phyloP scores from a whole-genome alignment of 2,329 filamentous ascomycete species.

The Pseudopithomyces maydicus region DNA sequence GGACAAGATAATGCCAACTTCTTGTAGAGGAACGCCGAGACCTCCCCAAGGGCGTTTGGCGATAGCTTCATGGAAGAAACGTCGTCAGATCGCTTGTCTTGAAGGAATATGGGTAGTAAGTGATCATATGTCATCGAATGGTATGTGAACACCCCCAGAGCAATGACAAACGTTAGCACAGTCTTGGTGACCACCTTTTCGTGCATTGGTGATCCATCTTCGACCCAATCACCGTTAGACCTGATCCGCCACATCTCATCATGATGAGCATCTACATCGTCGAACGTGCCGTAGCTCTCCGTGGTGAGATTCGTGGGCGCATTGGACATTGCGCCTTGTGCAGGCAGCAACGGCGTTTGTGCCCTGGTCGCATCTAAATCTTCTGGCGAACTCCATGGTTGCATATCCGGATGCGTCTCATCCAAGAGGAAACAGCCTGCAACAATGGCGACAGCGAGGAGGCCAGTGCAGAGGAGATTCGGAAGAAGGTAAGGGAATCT shows the following conservation, averaged over 20 bases:
- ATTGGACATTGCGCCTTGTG: slow-evolving; percentile 74
- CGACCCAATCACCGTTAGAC: slow-evolving; percentile 52
- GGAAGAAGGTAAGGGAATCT: slow-evolving; percentile 86
- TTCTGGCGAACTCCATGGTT: slow-evolving; percentile 54
- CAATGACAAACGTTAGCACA: slow-evolving; percentile 77
- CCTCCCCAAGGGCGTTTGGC: slow-evolving; percentile 58
- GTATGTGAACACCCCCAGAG: slow-evolving; percentile 88
- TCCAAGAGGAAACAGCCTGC: slow-evolving; percentile 81
- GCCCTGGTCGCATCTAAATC: slow-evolving; percentile 53
- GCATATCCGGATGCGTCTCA: slow-evolving; percentile 87
- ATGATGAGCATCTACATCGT: slow-evolving; percentile 59
- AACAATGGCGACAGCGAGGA: slow-evolving; percentile 79
- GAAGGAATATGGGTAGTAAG: slow-evolving; percentile 88
- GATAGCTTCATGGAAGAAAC: slow-evolving; percentile 35
- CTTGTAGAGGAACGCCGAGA: slow-evolving; percentile 67
- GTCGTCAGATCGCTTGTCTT: slow-evolving; percentile 66
- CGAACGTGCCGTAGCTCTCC: slow-evolving; percentile 81
- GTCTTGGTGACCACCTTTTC: slow-evolving; percentile 63
- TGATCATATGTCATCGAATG: slow-evolving; percentile 96
- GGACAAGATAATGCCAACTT: slow-evolving; percentile 71
- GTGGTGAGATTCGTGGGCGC: slow-evolving; percentile 73
- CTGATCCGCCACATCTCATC: slow-evolving; percentile 59
- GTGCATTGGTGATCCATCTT: slow-evolving; percentile 39
- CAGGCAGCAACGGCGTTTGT: slow-evolving; percentile 76
- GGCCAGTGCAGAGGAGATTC: slow-evolving; percentile 78